Percentiles rank a stretch among this genome's conserved stretches.
Evolutionary conservation across 768 basidiomycete species (phyloP).

Genomic region (Lyophyllum shimeji): DNA sequence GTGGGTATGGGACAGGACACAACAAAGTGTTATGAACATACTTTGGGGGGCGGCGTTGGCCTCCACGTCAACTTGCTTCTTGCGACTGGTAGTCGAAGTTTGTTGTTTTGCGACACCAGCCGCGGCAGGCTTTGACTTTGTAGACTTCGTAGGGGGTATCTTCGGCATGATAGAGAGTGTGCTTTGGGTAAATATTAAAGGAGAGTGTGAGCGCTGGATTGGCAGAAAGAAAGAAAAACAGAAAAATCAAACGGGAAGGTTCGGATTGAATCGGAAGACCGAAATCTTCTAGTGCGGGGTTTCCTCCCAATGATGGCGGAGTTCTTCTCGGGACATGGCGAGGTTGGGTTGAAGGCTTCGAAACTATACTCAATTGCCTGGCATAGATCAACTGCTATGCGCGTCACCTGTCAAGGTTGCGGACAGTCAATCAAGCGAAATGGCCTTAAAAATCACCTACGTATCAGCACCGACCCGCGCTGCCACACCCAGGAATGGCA

Average conservation of each 20-base stretch:
- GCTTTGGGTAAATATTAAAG: background rate
- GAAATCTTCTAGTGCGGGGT: background rate
- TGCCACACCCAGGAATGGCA: background rate
- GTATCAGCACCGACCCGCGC: background rate
- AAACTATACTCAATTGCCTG: background rate
- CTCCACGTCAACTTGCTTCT: background rate
- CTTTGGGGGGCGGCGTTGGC: background rate
- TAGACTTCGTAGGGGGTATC: background rate
- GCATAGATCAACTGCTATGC: background rate
- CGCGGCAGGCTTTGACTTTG: background rate
- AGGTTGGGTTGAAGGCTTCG: background rate
- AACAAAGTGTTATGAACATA: background rate
- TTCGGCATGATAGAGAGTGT: background rate
- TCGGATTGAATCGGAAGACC: background rate
- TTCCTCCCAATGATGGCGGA: background rate
- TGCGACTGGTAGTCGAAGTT: background rate
- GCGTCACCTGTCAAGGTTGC: background rate
- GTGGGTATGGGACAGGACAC: background rate
- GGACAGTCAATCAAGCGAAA: background rate
- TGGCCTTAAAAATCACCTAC: conserved; percentile 6
- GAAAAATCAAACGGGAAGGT: background rate
- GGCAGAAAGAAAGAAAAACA: background rate
- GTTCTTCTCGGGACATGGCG: background rate
- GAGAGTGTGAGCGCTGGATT: background rate
- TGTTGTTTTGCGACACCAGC: background rate